phyloP scores from a whole-genome alignment of 2,329 filamentous ascomycete genomes.

The Neonectria neomacrospora region DNA sequence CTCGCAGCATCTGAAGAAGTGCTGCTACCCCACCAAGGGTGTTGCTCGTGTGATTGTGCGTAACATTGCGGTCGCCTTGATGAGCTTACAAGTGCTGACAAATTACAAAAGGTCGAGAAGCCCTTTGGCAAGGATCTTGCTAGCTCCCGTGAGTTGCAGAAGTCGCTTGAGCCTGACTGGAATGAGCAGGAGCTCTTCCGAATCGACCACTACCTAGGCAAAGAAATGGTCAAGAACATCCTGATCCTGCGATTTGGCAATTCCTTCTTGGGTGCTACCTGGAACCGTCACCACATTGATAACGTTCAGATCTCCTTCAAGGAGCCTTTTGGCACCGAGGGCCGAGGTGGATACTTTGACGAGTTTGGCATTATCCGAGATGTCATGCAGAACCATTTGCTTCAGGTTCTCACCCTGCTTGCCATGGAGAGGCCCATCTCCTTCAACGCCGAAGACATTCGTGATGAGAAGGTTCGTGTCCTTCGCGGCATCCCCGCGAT shows the following conservation, averaged over 20 bases:
- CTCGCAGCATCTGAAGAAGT: conserved; percentile 95
- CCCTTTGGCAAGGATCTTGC: conserved; percentile 97
- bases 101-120: conserved; percentile 83
- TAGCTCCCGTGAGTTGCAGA: conserved; percentile 94
- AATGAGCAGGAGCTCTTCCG: conserved; percentile 99
- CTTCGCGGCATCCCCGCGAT: conserved; percentile 93
- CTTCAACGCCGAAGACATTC: conserved; percentile 97
- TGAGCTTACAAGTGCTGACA: conserved; percentile 31
- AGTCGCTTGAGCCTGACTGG: conserved; percentile 96
- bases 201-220: conserved; percentile 98
- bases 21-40: conserved; percentile 92
- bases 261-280: conserved; percentile 97
- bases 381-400: conserved; percentile 99
- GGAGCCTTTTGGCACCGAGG: conserved; percentile 98
- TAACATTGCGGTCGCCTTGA: conserved; percentile 51
- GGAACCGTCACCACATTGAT: conserved; percentile 99
- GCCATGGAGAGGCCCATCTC: conserved; percentile 99
- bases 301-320: conserved; percentile 99
- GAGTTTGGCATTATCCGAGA: conserved; percentile 99
- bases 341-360: conserved; percentile 97
- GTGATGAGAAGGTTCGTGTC: conserved; percentile 98
- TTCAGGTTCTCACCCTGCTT: conserved; percentile 94
- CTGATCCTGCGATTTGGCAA: conserved; percentile 98
- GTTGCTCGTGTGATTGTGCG: conserved; percentile 91
- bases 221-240: conserved; percentile 99